Evolutionary conservation across 176 grass and related monocot genomes (phyloP), one percentile per base, ranked within the genome.

Genomic region (Zea mays): DNA sequence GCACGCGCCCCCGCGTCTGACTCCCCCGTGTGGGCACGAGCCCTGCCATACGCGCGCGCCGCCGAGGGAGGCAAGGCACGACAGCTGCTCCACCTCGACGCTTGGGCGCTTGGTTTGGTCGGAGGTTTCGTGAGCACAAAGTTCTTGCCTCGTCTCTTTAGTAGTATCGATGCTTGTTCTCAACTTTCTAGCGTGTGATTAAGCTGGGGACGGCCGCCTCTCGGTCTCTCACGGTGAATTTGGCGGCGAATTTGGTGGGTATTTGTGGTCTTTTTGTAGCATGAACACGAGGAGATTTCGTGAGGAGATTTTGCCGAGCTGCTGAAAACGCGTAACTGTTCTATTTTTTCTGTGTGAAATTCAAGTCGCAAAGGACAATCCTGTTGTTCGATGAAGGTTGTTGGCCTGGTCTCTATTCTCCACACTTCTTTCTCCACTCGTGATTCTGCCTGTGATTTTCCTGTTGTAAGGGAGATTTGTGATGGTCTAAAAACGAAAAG

Each of bases 351-450:
- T 3, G 11, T 41, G 10, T 39, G 37, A 16, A 79, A 79, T 67
- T 67, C 34, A 9, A 55, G 36, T 67, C 1, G 3, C 16, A 3
- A 33, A 33, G 16, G 36, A 54, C 62, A 63, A 55, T 55, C n/a
- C 48, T 80, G 16, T 39, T 55, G 65, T 85, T 69, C 46, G 74
- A 46, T 81, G 45, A 57, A 43, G 62, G 56, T 76, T 69, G 37
- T 71, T 69, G 67, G 60, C 27, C 33, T 8, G 14, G 55, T 84
- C 73, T 27, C 45, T 21, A 19, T 45, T 77, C 73, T 8, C 36
- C 16, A 13, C 46, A 35, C 48, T 62, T 71, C 5, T 62, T 61
- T 4, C 75, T 38, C 42, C 8, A 1, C 73, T 16, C 19, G 42
- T 77, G 65, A 75, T 36, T 39, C 58, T 42, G 51, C 61, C 68